Conservation (phyloP, 2,329 filamentous ascomycete species). For the Alternaria sp. region DNA sequence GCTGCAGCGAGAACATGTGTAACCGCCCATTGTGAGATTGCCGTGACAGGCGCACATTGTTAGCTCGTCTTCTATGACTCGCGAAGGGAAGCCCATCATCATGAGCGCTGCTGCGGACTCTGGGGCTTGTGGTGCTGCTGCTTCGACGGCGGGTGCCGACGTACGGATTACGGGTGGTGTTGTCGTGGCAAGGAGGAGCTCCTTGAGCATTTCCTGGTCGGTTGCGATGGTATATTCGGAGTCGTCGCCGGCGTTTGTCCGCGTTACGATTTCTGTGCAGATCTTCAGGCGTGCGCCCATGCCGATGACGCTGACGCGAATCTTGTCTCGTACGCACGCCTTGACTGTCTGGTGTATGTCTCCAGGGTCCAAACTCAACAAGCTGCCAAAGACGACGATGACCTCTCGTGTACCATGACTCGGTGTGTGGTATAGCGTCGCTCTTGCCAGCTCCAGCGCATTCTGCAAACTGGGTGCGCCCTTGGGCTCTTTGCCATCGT, state of each 20-base stretch:
- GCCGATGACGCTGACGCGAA: conserved; percentile 88
- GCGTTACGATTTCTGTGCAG: conserved; percentile 85
- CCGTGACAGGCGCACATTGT: conserved; percentile 93
- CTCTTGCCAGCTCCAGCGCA: conserved; percentile 92
- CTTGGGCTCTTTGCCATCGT: conserved; percentile 65
- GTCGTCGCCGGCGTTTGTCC: conserved; percentile 82
- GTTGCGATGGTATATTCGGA: conserved; percentile 82
- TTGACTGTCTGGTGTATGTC: conserved; percentile 92
- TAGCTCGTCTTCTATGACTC: conserved; percentile 73
- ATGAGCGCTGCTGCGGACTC: conserved; percentile 66
- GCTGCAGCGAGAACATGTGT: conserved; percentile 86
- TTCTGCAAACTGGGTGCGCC: conserved; percentile 75
- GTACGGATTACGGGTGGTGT: conserved; percentile 85
- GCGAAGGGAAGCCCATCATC: conserved; percentile 97
- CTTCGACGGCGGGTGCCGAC: conserved; percentile 41
- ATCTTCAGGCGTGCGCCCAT: conserved; percentile 91
- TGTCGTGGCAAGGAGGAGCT: conserved; percentile 86
- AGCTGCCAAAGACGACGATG: conserved; percentile 87
- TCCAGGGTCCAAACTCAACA: conserved; percentile 88
- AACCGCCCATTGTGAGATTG: conserved; percentile 80
- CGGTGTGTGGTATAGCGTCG: conserved; percentile 89
- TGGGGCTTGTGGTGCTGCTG: conserved; percentile 36
- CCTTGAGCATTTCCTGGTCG: conserved; percentile 85
- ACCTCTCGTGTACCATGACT: conserved; percentile 93
- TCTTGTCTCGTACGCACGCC: conserved; percentile 78